Conservation (phyloP, 1,139 yeast genomes). For the Candida sp. region DNA sequence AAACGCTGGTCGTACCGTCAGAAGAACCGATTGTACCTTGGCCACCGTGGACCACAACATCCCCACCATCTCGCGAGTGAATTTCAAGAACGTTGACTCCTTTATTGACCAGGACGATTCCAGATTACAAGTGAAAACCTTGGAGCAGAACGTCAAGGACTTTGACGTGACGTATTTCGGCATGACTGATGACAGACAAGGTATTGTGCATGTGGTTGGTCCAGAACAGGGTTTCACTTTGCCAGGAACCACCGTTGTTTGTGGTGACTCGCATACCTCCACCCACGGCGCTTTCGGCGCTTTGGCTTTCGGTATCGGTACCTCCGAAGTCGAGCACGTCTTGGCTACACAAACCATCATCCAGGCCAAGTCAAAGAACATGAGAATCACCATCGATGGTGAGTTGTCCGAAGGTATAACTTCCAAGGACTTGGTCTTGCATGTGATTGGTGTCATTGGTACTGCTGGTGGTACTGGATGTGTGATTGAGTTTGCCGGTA, state of each 20-base stretch:
- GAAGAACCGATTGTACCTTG: conserved; percentile 93
- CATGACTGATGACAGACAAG: conserved; percentile 93
- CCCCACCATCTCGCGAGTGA: conserved; percentile 85
- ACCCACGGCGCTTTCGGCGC: conserved; percentile 99
- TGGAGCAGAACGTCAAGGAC: conserved; percentile 90
- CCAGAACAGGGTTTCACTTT: conserved; percentile 99
- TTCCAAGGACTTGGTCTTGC: conserved; percentile 92
- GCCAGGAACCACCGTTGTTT: conserved; percentile 98
- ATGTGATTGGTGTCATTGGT: conserved; percentile 95
- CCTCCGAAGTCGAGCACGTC: conserved; percentile 98
- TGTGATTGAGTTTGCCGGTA: conserved; percentile 97
- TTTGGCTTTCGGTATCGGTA: conserved; percentile 98
- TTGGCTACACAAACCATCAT: conserved; percentile 96
- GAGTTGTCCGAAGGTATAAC: conserved; percentile 87
- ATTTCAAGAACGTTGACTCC: conserved; percentile 74
- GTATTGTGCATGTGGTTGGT: conserved; percentile 97
- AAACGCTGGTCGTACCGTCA: conserved; percentile 84
- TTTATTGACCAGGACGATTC: conserved; percentile 93
- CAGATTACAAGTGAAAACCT: conserved; percentile 87
- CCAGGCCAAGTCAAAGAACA: conserved; percentile 94
- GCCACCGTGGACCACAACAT: conserved; percentile 99
- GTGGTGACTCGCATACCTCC: conserved; percentile 98
- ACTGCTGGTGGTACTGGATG: conserved; percentile 99
- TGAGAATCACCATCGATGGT: conserved; percentile 89
- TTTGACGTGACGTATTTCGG: conserved; percentile 93